phyloP scores from a whole-genome alignment of 1,284 basidiomycete genomes.

The Ustilago xerochloae region DNA sequence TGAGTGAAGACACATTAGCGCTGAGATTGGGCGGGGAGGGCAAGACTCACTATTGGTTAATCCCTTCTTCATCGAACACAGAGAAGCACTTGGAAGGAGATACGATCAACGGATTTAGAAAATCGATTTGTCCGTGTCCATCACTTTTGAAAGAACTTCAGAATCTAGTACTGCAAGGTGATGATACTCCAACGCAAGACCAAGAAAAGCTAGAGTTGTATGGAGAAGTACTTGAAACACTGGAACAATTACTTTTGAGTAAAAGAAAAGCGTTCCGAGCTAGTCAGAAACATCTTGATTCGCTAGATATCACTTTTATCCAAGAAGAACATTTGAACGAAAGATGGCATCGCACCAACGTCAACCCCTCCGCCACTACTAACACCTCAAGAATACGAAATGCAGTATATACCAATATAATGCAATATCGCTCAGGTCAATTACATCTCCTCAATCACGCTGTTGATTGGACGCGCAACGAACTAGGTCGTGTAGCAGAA shows the following conservation, averaged over 20 bases:
- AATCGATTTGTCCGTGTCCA: constrained; percentile 17
- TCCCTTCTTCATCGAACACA: neutral
- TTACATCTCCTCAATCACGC: constrained; percentile 28
- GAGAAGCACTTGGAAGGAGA: too few species aligned
- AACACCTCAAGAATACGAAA: neutral
- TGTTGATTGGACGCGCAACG: constrained; percentile 36
- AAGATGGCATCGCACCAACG: constrained; percentile 5
- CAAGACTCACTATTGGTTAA: constrained; percentile 32
- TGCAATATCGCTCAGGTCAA: constrained; percentile 43
- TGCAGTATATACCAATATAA: constrained; percentile 13
- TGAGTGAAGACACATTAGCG: constrained; percentile 53
- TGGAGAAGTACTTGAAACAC: constrained; percentile 20
- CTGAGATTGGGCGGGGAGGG: constrained; percentile 29
- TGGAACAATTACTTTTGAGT: constrained; percentile 30
- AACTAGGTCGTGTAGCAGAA: constrained; percentile 30
- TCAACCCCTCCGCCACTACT: too few species aligned
- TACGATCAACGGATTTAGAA: neutral
- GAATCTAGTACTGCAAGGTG: neutral
- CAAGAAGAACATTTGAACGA: neutral
- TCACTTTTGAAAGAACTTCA: constrained; percentile 16
- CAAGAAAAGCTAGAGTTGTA: constrained; percentile 15
- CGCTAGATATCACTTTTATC: neutral
- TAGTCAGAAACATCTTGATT: constrained; percentile 9
- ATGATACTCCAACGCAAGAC: neutral
- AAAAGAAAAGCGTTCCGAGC: constrained; percentile 41